Percentiles rank a stretch among this genome's conserved stretches.
Evolutionary conservation across 2,329 filamentous ascomycete genomes (phyloP).

Genomic region (Penicillium sp.): DNA sequence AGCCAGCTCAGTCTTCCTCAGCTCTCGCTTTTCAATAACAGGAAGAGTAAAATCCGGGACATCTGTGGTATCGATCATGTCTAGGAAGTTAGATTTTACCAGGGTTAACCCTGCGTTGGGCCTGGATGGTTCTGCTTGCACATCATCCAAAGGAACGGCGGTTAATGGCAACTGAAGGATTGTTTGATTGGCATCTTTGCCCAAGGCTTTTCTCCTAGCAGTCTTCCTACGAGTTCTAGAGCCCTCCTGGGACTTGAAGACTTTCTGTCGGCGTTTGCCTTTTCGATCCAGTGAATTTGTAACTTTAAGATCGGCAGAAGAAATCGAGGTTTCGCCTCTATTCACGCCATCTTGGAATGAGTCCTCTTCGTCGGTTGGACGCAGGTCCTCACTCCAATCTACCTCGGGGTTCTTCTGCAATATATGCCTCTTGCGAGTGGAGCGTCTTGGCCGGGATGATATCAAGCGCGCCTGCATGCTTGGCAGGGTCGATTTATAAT

Average conservation of each 20-base stretch:
- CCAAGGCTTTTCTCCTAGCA: background rate
- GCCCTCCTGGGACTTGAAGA: conserved; percentile 1
- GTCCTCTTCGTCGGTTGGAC: conserved; percentile 28
- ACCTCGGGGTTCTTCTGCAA: conserved; percentile 21
- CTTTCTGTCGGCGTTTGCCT: conserved; percentile 6
- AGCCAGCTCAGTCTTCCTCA: background rate
- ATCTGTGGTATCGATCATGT: background rate
- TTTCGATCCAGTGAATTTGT: background rate
- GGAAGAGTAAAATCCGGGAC: background rate
- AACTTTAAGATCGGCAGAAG: conserved; percentile 16
- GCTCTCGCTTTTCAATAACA: background rate
- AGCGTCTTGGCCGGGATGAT: conserved; percentile 15
- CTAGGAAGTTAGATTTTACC: background rate
- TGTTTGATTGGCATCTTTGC: background rate
- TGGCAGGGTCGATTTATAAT: background rate
- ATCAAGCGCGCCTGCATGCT: conserved; percentile 25
- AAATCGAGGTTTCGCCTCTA: conserved; percentile 16
- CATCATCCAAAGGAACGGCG: background rate
- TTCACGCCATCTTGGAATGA: conserved; percentile 1
- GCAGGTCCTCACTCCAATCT: conserved; percentile 38
- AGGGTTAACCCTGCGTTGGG: too few relatives aligned
- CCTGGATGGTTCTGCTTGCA: background rate
- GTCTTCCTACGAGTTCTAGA: conserved; percentile 18
- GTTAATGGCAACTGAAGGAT: conserved; percentile 9
- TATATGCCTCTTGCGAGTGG: conserved; percentile 23